These are phyloP conservation scores for Speleostelium caveatum DNA, from an alignment of 78 protist species.

Conservation along the genomic window DNA sequence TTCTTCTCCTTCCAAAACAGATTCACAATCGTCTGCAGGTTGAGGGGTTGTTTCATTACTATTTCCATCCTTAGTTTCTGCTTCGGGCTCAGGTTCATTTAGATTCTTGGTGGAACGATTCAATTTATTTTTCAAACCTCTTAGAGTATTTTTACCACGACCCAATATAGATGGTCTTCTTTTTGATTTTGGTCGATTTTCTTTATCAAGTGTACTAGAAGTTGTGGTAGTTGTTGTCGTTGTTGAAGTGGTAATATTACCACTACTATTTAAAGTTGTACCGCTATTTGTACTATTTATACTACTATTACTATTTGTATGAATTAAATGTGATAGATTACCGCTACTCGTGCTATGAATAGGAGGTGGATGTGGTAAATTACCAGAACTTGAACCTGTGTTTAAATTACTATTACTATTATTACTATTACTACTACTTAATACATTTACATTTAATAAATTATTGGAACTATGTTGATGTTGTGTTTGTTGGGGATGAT, in stretches of 20 bases:
- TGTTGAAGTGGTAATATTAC: constrained; percentile 5
- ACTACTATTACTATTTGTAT: not conserved
- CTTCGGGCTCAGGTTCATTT: not conserved
- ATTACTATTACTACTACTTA: not conserved
- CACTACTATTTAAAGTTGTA: constrained; percentile 6
- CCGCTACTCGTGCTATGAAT: not conserved
- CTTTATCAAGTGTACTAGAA: not conserved
- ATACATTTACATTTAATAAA: not conserved
- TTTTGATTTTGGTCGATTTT: constrained; percentile 69
- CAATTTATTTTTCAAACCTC: constrained; percentile 38
- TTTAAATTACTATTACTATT: constrained; percentile 16
- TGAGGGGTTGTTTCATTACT: not conserved
- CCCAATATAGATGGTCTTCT: constrained; percentile 59
- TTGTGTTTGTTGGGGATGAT: too few species aligned
- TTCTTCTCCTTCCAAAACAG: constrained; percentile 5
- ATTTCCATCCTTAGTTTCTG: not conserved
- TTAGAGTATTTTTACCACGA: constrained; percentile 46
- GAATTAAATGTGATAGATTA: not conserved
- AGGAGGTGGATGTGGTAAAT: not conserved
- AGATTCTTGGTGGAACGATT: not conserved
- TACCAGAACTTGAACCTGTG: not conserved
- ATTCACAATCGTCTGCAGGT: not conserved
- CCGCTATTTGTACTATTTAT: constrained; percentile 2
- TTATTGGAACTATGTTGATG: not conserved
- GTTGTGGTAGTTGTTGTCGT: not conserved